Base-by-base conservation (phyloP, 2,329 filamentous ascomycete species). In the Fusarium anthophilum region DNA sequence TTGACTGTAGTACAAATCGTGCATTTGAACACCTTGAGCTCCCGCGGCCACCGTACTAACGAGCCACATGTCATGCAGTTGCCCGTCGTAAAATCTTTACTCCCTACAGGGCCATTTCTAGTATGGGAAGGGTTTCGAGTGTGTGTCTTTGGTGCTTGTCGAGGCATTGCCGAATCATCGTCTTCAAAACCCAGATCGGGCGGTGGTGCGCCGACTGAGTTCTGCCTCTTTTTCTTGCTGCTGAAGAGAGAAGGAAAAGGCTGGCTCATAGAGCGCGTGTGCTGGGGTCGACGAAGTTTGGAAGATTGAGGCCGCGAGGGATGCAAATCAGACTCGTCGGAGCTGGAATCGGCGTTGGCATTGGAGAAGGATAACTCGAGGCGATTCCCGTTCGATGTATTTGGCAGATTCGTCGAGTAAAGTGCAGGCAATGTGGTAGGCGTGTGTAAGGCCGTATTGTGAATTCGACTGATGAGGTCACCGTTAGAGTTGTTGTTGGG, bases 1-100 rank as follows among this genome's bases (percentile, higher is more conserved):
- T 97, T 97, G 79, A 98, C 91, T 24, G 93, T 96, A 77, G 93
- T 85, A 81, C 95, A 98, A 62, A 94, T 92, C 47, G 93, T 93
- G 81, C 95, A 98, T 76, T 94, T 89, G 82, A 96, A 97, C 43
- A 92, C 89, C 41, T 89, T 89, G 70, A 95, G 83, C 60, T 92
- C 89, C 70, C 88, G 89, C 5, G 94, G 94, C 92, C 94, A 97
- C 64, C 92, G 89, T 73, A 97, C 92, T 63, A 91, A 89, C 62
- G 92, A 93, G 77, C 92, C 93, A 81, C 95, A 98, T 39, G 94
- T 95, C 89, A 96, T 95, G 81, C 95, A 98, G 76, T 90, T 91
- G 28, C 94, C 93, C 38, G 90, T 91, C 35, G 87, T 86, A 78
- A 92, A 89, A 75, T 94, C 90, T 75, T 87, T 90, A 73, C 81